These are phyloP conservation scores for Penicillium malachiteum DNA, from an alignment of 495 filamentous ascomycete genomes.

Conservation along the genomic window DNA sequence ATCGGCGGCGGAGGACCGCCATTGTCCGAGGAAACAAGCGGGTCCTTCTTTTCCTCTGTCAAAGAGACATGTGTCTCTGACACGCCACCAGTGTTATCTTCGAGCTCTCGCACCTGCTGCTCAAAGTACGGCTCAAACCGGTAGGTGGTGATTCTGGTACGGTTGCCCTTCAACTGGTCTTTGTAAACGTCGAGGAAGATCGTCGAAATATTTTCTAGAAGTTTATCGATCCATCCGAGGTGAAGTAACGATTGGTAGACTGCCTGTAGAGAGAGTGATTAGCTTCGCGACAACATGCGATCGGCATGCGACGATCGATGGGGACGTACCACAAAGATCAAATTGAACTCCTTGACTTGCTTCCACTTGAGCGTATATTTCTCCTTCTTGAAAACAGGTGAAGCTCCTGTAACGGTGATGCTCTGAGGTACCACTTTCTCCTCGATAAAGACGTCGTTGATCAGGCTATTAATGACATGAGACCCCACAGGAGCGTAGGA, in stretches of 20 bases:
- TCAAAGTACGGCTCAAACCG: slow-evolving; percentile 92
- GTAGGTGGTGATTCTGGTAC: slow-evolving; percentile 72
- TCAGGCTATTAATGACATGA: slow-evolving; percentile 87
- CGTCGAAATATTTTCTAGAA: slow-evolving; percentile 88
- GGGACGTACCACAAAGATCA: slow-evolving; percentile 87
- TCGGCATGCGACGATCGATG: slow-evolving; percentile 15
- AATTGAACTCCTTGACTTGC: slow-evolving; percentile 80
- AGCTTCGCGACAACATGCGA: slow-evolving; percentile 15
- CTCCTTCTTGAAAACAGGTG: slow-evolving; percentile 79
- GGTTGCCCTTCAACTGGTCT: slow-evolving; percentile 77
- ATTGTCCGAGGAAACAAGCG: slow-evolving; percentile 47
- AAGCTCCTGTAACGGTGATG: slow-evolving; percentile 15
- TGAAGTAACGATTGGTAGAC: slow-evolving; percentile 95
- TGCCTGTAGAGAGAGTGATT: slow-evolving; percentile 56
- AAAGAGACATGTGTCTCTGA: slow-evolving; percentile 30
- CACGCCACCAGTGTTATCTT: slow-evolving; percentile 50
- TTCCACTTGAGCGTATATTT: slow-evolving; percentile 96
- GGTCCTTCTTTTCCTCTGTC: slow-evolving; percentile 41
- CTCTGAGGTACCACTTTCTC: slow-evolving; percentile 69
- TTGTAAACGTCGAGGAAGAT: slow-evolving; percentile 88
- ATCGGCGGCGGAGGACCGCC: slow-evolving; percentile 53
- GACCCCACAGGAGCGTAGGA: slow-evolving; percentile 76
- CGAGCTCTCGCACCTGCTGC: slow-evolving; percentile 83
- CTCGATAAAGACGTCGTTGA: slow-evolving; percentile 96
- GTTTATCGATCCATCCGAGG: slow-evolving; percentile 94